A percentile compares a stretch with the other conserved stretches of the same genome.
These are phyloP conservation scores for Fistulina hepatica DNA, from an alignment of 1,284 basidiomycete species.

Conservation along the genomic window DNA sequence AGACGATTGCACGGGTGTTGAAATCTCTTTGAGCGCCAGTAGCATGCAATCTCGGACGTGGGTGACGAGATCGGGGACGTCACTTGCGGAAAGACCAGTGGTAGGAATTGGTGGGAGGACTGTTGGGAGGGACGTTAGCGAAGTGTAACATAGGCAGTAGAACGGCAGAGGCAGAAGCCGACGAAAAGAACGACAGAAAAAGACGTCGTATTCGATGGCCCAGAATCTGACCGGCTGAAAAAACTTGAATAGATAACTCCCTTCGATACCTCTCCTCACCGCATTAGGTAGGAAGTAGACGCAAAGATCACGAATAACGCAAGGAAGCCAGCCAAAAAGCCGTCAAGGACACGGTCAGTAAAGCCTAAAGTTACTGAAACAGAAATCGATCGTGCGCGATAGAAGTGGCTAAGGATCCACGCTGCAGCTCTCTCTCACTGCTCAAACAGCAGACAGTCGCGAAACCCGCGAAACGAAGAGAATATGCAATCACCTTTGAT, in stretches of 20 bases:
- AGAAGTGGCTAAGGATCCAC: too few species aligned
- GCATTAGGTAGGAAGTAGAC: too few species aligned
- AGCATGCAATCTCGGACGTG: constrained; percentile 69
- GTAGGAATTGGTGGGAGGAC: constrained; percentile 75
- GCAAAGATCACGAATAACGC: too few species aligned
- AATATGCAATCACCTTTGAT: constrained; percentile 60
- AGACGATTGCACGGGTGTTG: too few species aligned
- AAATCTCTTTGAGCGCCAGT: constrained; percentile 53
- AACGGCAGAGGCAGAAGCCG: constrained; percentile 3
- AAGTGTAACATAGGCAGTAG: constrained; percentile 5
- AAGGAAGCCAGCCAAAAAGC: too few species aligned
- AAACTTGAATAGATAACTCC: too few species aligned
- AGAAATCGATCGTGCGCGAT: too few species aligned
- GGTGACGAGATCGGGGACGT: constrained; percentile 51
- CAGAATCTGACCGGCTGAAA: not conserved
- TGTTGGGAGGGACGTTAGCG: constrained; percentile 26
- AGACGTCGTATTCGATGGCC: constrained; percentile 1
- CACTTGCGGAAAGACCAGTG: constrained; percentile 49
- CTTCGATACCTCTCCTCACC: too few species aligned
- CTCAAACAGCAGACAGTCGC: constrained; percentile 4
- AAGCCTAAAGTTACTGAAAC: too few species aligned
- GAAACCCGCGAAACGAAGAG: not conserved
- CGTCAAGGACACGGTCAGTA: too few species aligned
- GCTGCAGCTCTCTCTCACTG: too few species aligned
- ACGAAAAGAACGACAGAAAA: constrained; percentile 1